These are phyloP conservation scores for Phycomyces nitens DNA, from an alignment of 192 early-diverging fungal genomes.

Conservation along the genomic window DNA sequence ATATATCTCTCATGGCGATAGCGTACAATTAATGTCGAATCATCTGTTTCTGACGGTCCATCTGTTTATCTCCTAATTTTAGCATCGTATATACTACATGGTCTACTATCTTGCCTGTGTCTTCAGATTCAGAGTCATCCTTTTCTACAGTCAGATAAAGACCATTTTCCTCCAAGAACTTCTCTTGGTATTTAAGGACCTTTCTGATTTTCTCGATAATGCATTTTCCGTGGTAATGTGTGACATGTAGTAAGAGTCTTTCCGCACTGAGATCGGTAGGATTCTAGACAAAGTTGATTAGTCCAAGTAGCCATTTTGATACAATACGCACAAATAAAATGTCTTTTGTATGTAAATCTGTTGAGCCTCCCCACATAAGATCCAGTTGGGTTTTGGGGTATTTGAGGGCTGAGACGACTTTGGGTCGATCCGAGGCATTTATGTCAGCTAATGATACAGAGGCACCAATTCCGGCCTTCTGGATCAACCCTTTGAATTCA, in stretches of 20 bases:
- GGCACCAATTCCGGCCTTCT: constrained; percentile 33
- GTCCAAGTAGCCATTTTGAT: not conserved
- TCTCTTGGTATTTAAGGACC: constrained; percentile 36
- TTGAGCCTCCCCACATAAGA: constrained; percentile 34
- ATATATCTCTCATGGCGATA: constrained; percentile 46
- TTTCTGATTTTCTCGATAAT: constrained; percentile 45
- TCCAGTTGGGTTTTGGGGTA: constrained; percentile 45
- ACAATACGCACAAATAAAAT: constrained; percentile 10
- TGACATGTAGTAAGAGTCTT: constrained; percentile 39
- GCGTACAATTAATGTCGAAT: constrained; percentile 34
- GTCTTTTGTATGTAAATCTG: constrained; percentile 13
- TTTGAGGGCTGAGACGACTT: constrained; percentile 33
- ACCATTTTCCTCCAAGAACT: constrained; percentile 29
- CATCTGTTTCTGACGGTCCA: not conserved
- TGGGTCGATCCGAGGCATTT: constrained; percentile 19
- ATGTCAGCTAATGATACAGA: constrained; percentile 25
- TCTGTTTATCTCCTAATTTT: not conserved
- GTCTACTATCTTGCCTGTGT: constrained; percentile 18
- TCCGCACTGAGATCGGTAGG: constrained; percentile 42
- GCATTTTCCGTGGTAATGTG: constrained; percentile 37
- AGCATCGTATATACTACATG: constrained; percentile 20
- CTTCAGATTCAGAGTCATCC: constrained; percentile 16
- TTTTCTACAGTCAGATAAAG: constrained; percentile 23
- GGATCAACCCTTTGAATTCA: constrained; percentile 30
- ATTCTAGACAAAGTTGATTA: constrained; percentile 24